Base-by-base conservation (phyloP, 2,329 filamentous ascomycete species). In the Pseudopithomyces maydicus region DNA sequence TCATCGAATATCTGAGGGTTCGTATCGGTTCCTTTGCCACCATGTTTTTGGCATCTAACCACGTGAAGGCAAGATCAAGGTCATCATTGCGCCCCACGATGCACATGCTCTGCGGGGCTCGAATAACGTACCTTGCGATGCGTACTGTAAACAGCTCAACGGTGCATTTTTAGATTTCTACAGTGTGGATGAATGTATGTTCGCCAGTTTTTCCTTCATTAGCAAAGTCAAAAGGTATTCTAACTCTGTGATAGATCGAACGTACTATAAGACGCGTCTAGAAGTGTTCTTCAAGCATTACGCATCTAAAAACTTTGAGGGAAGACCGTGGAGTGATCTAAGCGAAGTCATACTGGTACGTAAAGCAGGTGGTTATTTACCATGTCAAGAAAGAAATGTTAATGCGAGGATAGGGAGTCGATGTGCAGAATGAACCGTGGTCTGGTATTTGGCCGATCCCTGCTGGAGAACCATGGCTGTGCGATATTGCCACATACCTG, bases 151-250 rank as follows among this genome's bases (percentile, higher is more conserved):
- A 50, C 67, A 67, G 29, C 58, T 74, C 14, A 35, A 66, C 3
- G 70, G 66, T 0, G 69, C 71, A 10, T 75, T 74, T 29, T 52
- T 75, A 0, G 73, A 75, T 53, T 75, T 75, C 43, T 75, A 75
- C 39, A 75, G 70, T 22, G 53, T 49, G 23, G 65, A 69, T 2
- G 66, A 71, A 42, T 65, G 70, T 72, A 62, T 8, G 64, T 50
- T 3, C 11, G 38, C 1, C 26, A 10, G 14, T 26, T 29, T 17
- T 6, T 8, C 26, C 19, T 42, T 12, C 7, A 2, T 17, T 15
- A 17, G 5, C 3, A 3, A 41, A 12, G 10, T 12, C 29, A 2
- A 19, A 10, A 7, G 20, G 19, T 3, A 38, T 19, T 3, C 38
- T 51, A 26, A 58, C 36, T 1, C 43, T 14, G 29, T 6, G 14